Evolutionary conservation across 1,139 yeast genomes (phyloP).

Genomic region (Geotrichum siamense): DNA sequence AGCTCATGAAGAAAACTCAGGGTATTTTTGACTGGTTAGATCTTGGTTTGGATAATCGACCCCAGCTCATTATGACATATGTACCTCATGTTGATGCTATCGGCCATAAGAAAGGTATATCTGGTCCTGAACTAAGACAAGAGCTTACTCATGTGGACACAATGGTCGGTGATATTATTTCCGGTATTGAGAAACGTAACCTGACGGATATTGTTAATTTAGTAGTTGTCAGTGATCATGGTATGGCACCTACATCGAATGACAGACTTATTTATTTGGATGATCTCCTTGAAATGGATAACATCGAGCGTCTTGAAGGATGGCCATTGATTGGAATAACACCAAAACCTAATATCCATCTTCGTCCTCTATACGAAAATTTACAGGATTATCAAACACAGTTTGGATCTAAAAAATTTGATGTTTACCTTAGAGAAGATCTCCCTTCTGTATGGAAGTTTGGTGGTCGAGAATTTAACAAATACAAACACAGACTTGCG

Average conservation of each 20-base stretch:
- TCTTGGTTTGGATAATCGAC: slow-evolving; percentile 44
- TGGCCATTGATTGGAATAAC: slow-evolving; percentile 84
- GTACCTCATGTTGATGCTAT: slow-evolving; percentile 73
- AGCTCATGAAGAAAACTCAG: slow-evolving; percentile 48
- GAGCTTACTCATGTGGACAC: slow-evolving; percentile 60
- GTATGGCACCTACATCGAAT: slow-evolving; percentile 83
- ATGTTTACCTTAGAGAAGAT: slow-evolving; percentile 49
- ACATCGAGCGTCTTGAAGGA: slow-evolving; percentile 65
- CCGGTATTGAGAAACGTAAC: slow-evolving; percentile 48
- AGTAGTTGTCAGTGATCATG: slow-evolving; percentile 80
- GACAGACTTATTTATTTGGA: slow-evolving; percentile 58
- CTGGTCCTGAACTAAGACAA: slow-evolving; percentile 48
- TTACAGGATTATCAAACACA: slow-evolving; percentile 27
- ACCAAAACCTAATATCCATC: slow-evolving; percentile 39
- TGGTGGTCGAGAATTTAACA: slow-evolving; percentile 45
- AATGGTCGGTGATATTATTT: slow-evolving; percentile 46
- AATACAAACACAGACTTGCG: slow-evolving; percentile 58
- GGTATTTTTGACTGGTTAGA: slow-evolving; percentile 66
- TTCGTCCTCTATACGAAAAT: slow-evolving; percentile 38
- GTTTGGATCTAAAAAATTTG: slow-evolving; percentile 37
- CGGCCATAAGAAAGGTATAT: slow-evolving; percentile 67
- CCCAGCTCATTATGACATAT: slow-evolving; percentile 72
- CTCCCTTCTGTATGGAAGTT: slow-evolving; percentile 61
- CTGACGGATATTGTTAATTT: slow-evolving; percentile 61
- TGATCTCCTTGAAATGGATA: slow-evolving; percentile 50